Base-by-base conservation (phyloP, 1,139 yeast species). In the Kurtzmaniella natalensis region DNA sequence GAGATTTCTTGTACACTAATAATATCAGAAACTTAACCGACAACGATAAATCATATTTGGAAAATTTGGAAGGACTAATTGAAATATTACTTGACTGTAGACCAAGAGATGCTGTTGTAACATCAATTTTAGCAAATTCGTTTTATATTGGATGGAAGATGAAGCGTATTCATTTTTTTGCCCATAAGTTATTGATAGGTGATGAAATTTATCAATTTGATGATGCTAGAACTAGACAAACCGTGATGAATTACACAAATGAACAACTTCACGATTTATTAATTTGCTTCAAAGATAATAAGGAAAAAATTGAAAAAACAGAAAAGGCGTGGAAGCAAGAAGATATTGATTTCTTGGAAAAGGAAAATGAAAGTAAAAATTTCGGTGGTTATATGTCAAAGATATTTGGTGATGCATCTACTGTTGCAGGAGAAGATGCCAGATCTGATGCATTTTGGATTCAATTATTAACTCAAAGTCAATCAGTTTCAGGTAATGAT, bases 141-240 rank as follows among this genome's bases (percentile, higher is more conserved):
- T 35, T 28, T 15, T 28, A 24, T 8, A n/a, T 23, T 7, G 25
- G 36, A 4, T 35, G 38, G 38, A 32, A 28, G 16, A 21, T 27
- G 15, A 27, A 25, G 9, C 21, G 30, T 15, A 32, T 32, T 9
- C 38, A 35, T 29, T 19, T 24, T 5, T 28, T 32, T n/a, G 26
- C 37, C n/a, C 25, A 28, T 14, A 27, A 28, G n/a, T 21, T 35
- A 6, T 20, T 35, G 9, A 18, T 23, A 9, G 25, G 29, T 3
- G 32, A 32, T 9, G 35, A 32, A n/a, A 25, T 35, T 5, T 32
- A 18, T 22, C n/a, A 18, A 14, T 16, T 13, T 19, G 32, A 28
- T 24, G 9, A 19, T 9, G 28, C 27, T 5, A 18, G 19, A 4
- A 27, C 38, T 3, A 28, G 24, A 17, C 22, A 25, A 11, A 34